Evolutionary conservation across 768 basidiomycete species (phyloP), one percentile per base, ranked within the genome.

Genomic region (Sutorius australiensis): DNA sequence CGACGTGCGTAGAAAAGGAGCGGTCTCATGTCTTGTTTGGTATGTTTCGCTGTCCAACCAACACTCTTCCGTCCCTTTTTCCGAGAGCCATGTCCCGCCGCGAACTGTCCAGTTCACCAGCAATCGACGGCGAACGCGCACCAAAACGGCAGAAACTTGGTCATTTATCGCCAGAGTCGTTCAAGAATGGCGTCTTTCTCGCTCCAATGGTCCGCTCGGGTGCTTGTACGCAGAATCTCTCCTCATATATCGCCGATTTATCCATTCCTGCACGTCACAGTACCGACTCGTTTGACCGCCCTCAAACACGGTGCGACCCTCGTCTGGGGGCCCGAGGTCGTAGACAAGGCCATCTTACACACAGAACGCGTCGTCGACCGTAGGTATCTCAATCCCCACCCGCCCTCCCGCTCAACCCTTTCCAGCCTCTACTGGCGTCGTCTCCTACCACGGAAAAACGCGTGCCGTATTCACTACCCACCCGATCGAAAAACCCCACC

Each of bases 161-260:
- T 14, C 80, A 83, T 58, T 77, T 90, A 16, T 84, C 84, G 0
- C 65, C 77, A 1, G 83, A 85, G 28, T 84, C 92, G 57, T 99
- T 93, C 74, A 86, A 86, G 58, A 79, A 91, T 72, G 95, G 93
- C 10, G 75, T 98, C 30, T 87, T 97, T 64, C 80, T 99, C n/a
- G 95, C 97, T 3, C 97, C 97, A 2, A 99, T 99, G 97, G 97
- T 99, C 48, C 82, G 94, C 65, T 95, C 92, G 53, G 92, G 94
- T 55, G 87, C 87, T 58, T 71, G 91, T 93, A 70, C 63, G 88
- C 80, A 38, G 36, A 10, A n/a, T 31, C 36, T 13, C 14, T 19
- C 5, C 28, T 24, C 2, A 27, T 17, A 27, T 21, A 8, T 12
- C 43, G 33, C 31, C 27, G 32, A 8, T 44, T 54, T n/a, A 60